Conservation (phyloP, 2,329 filamentous ascomycete genomes). For the Monosporascus sp. region DNA sequence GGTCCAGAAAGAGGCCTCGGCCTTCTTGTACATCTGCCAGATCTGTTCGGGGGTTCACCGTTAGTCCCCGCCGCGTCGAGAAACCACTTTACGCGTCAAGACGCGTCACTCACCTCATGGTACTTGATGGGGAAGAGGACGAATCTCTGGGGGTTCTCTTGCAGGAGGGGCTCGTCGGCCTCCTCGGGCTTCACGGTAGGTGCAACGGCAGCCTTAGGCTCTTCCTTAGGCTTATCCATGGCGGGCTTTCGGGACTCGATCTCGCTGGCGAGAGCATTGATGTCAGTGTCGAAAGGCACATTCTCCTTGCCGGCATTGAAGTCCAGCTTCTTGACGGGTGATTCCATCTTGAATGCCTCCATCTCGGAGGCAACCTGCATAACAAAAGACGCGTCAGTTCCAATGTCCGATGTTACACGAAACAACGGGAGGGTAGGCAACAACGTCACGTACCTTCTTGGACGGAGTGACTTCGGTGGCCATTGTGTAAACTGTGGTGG, state of each 20-base stretch:
- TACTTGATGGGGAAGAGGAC: constrained; percentile 99
- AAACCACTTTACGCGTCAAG: constrained; percentile 65
- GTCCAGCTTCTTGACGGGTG: constrained; percentile 84
- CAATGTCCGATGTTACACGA: constrained; percentile 14
- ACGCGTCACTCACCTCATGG: constrained; percentile 77
- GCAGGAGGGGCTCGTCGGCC: constrained; percentile 81
- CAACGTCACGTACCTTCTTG: constrained; percentile 46
- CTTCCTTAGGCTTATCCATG: constrained; percentile 39
- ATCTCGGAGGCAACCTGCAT: constrained; percentile 78
- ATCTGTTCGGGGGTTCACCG: constrained; percentile 54
- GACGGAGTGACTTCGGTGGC: constrained; percentile 63
- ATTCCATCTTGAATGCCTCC: constrained; percentile 87
- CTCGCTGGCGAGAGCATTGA: constrained; percentile 48
- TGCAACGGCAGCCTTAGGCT: constrained; percentile 36
- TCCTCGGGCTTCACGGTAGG: constrained; percentile 62
- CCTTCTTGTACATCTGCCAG: constrained; percentile 99
- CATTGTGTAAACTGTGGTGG: constrained; percentile 49
- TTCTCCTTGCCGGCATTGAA: constrained; percentile 84
- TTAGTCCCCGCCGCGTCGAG: constrained; percentile 32
- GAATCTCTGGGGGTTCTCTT: constrained; percentile 94
- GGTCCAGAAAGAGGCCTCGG: constrained; percentile 99
- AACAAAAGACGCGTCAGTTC: constrained; percentile 17
- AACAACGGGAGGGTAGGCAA: constrained; percentile 17
- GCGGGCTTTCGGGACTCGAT: constrained; percentile 58
- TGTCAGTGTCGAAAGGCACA: constrained; percentile 46